Conservation (phyloP, 1,284 basidiomycete genomes). For the Peniophora sp. region DNA sequence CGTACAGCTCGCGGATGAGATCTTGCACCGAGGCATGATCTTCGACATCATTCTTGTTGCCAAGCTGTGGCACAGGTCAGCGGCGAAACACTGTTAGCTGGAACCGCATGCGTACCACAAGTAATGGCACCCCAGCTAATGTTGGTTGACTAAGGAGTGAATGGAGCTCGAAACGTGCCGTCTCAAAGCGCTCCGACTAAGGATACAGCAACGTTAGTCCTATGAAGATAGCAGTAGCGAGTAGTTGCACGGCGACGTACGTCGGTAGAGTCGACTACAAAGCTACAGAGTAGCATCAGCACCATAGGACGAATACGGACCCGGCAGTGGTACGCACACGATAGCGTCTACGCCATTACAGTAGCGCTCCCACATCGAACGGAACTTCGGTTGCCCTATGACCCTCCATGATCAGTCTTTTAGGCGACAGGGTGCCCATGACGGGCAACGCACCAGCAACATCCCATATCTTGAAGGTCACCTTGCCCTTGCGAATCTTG, state of each 20-base stretch:
- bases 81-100: conserved; percentile 14
- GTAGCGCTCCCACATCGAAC: conserved; percentile 93
- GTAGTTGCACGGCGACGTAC: conserved; percentile 33
- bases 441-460: conserved; percentile 56
- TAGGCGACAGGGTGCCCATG: neutral
- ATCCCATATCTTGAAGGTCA: conserved; percentile 93
- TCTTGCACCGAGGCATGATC: conserved; percentile 80
- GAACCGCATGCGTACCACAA: conserved; percentile 53
- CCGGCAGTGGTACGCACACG: conserved; percentile 50
- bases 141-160: conserved; percentile 72
- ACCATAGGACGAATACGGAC: conserved; percentile 7
- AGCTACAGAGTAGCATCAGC: conserved; percentile 39
- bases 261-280: conserved; percentile 85
- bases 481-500: conserved; percentile 81
- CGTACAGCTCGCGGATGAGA: conserved; percentile 73
- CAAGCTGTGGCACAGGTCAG: conserved; percentile 45
- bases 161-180: conserved; percentile 86
- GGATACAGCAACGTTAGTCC: neutral
- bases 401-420: neutral
- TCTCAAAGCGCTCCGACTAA: conserved; percentile 76
- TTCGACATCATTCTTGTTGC: conserved; percentile 92
- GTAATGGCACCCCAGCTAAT: conserved; percentile 75
- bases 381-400: conserved; percentile 86
- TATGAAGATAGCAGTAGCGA: conserved; percentile 1
- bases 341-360: conserved; percentile 93